Base-by-base conservation (phyloP, 2,329 filamentous ascomycete species). In the Sporothrix euskadiensis region DNA sequence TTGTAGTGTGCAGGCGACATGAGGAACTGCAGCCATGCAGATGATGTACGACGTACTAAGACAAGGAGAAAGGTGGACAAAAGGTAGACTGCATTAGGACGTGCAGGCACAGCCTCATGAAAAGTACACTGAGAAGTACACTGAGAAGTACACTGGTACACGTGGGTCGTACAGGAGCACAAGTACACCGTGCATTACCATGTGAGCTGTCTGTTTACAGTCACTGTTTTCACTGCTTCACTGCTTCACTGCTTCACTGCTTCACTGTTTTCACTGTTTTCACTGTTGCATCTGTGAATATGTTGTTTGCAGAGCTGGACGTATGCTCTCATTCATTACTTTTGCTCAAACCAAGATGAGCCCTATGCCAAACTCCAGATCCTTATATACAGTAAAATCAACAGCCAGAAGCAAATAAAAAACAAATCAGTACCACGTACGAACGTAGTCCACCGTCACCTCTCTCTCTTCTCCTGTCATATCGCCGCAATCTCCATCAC, bases 401-500 rank as follows among this genome's bases (percentile, higher is more conserved):
- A 26, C 26, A 26, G 26, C 26, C 26, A 26, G 1, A 26, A 26
- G 26, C 26, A 19, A 12, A 19, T 16, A 19, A 49, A 49, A 49
- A 49, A 49, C 0, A 49, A 49, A 49, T 16, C 12, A 19, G 4
- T 26, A 26, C 26, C 1, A 26, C 26, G 26, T 26, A 26, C 26
- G 26, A 26, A 26, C 26, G 26, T 16, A 49, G 12, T 12, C 8
- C 41, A 44, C 41, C 9, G 3, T 10, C 41, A 44, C 41, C 10
- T 44, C 12, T 12, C 41, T 3, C 41, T 9, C 41, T 12, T 44
- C 41, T 14, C 9, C 41, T 44, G 6, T 63, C 63, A 73, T 39
- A 75, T 71, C 14, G 72, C 73, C 0, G 68, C 65, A 41, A 76
- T 74, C 66, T 76, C 76, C 74, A 77, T 71, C 6, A 74, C 68